Evolutionary conservation across 202 grass and related monocot species (phyloP), one percentile per base, ranked within the genome.

Genomic region (Miscanthus sacchariflorus): DNA sequence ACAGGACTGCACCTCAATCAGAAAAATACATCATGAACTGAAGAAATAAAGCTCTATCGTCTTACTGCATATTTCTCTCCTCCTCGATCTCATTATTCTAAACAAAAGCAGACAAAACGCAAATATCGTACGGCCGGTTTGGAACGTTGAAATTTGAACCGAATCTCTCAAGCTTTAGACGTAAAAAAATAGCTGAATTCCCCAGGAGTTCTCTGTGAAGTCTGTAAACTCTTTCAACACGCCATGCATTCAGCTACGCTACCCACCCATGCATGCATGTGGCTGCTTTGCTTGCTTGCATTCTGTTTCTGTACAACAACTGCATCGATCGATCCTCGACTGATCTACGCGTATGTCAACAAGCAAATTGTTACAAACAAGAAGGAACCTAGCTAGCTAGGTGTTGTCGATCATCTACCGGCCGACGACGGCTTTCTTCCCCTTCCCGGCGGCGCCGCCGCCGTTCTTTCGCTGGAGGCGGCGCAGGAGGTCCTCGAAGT

Each of bases 401-500:
- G 70, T 42, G 10, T 44, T 3, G 28, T 50, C 50, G 50, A 54
- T 18, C 23, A 11, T 74, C 46, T 76, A 35, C 46, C 46, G 74
- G 59, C 65, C 25, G 24, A 6, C 24, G 68, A 83, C 27, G 56
- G 54, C 15, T 13, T 91, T 74, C 90, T 78, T 70, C 12, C 78
- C 78, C 61, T 80, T 5, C 81, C 63, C 58, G 17, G 17, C 5
- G 68, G 45, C 73, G 68, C 15, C 84, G 54, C 17, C 30, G 52
- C 21, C 28, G 43, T 15, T 76, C 74, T 87, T 84, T 72, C 79
- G 78, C 15, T 61, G 67, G 85, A 87, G 85, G 27, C 40, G 65
- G 42, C 75, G 27, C 0, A 95, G 79, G 43, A 95, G 80, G 23
- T 89, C 83, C 52, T 91, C 82, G 79, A 94, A 93, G 69, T 93